Conservation (phyloP, 2,329 filamentous ascomycete species). For the Purpureocillium lavendulum region DNA sequence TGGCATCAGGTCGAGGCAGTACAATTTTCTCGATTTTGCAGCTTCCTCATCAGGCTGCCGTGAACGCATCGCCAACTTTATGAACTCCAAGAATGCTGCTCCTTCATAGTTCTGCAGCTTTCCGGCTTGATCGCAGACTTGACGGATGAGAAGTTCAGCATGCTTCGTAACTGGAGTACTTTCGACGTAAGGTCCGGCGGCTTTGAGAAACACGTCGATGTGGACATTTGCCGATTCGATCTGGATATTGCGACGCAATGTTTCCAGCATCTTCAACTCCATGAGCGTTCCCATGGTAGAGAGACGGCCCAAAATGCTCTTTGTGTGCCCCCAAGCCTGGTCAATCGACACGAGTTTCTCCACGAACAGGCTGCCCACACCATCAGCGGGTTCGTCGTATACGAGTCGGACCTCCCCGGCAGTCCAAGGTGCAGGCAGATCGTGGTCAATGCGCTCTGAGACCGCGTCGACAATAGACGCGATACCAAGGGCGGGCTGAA, state of each 20-base stretch:
- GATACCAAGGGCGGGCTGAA: constrained; percentile 28
- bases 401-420: constrained; percentile 36
- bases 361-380: constrained; percentile 42
- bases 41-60: constrained; percentile 18
- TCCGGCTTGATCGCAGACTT: constrained; percentile 35
- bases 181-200: constrained; percentile 44
- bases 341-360: constrained; percentile 59
- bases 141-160: constrained; percentile 30
- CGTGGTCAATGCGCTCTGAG: constrained; percentile 27
- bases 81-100: constrained; percentile 38
- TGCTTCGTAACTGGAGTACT: constrained; percentile 23
- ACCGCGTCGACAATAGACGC: constrained; percentile 29
- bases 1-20: constrained; percentile 20
- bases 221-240: constrained; percentile 31
- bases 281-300: constrained; percentile 42
- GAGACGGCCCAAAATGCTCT: constrained; percentile 49
- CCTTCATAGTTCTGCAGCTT: constrained; percentile 39
- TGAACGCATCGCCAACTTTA: constrained; percentile 18
- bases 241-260: constrained; percentile 45
- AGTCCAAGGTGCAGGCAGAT: constrained; percentile 34
- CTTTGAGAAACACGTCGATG: constrained; percentile 49
- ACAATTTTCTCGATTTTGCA: constrained; percentile 10
- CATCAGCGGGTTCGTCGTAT: constrained; percentile 25
- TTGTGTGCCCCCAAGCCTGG: constrained; percentile 42
- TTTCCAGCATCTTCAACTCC: constrained; percentile 42